These are phyloP conservation scores for Citrus maxima DNA, from an alignment of 345 rosid species.

Conservation along the genomic window DNA sequence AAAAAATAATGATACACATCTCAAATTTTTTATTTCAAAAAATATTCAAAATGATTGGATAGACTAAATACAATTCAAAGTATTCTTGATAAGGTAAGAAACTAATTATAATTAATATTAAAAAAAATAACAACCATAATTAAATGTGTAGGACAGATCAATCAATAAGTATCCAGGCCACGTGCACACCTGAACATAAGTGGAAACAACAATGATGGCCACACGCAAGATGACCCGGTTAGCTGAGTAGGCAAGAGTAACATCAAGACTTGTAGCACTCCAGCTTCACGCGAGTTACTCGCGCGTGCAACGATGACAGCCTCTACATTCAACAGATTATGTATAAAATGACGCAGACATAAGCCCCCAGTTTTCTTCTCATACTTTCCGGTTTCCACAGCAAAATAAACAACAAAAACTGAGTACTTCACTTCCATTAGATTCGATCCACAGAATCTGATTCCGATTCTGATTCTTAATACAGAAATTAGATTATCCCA, in stretches of 20 bases:
- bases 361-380: background rate
- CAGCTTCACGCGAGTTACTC: background rate
- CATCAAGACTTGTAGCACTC: background rate
- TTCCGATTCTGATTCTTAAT: constrained; percentile 13
- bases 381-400: background rate
- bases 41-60: too few relatives aligned
- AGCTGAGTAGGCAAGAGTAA: background rate
- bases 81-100: background rate
- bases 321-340: background rate
- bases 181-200: background rate
- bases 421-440: background rate
- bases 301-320: background rate
- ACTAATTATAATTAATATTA: background rate
- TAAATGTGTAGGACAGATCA: too few relatives aligned
- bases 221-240: background rate
- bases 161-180: background rate
- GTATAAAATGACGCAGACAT: background rate
- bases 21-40: too few relatives aligned
- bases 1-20: too few relatives aligned
- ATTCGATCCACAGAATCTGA: constrained; percentile 12
- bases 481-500: constrained; percentile 4
- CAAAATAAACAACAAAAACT: background rate
- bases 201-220: background rate
- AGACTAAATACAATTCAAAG: too few relatives aligned
- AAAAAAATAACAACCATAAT: background rate